Evolutionary conservation across 164 flowering plant species (phyloP).

Genomic region (Chimonanthus praecox): DNA sequence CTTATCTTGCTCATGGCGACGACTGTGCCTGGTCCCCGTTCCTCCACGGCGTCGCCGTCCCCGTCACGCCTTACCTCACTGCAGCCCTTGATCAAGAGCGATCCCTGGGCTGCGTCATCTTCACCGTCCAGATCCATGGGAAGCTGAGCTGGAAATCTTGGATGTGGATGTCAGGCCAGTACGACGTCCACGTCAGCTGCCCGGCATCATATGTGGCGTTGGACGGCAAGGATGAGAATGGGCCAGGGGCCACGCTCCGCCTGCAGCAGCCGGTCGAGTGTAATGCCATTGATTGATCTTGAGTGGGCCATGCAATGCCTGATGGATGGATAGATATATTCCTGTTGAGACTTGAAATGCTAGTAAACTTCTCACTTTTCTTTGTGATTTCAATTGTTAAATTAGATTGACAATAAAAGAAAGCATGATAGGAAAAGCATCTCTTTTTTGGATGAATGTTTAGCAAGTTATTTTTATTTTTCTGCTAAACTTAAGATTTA

Average conservation of each 20-base stretch:
- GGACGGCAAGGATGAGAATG: neutral
- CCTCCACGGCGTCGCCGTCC: constrained; percentile 13
- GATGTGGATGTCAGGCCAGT: constrained; percentile 11
- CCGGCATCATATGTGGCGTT: neutral
- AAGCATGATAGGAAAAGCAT: too few species aligned
- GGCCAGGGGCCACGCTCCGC: neutral
- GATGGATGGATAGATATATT: too few species aligned
- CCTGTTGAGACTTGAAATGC: too few species aligned
- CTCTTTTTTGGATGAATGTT: too few species aligned
- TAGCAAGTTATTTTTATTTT: too few species aligned
- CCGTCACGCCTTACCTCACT: constrained; percentile 15
- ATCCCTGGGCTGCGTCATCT: neutral
- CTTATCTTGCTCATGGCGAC: constrained; percentile 14
- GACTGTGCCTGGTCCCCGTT: constrained; percentile 10
- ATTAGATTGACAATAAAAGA: too few species aligned
- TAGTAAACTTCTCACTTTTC: too few species aligned
- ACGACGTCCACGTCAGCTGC: constrained; percentile 12
- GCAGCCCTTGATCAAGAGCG: constrained; percentile 1
- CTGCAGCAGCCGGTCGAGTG: constrained; percentile 8
- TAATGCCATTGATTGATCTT: constrained; percentile 1
- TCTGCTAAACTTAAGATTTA: too few species aligned
- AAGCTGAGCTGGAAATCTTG: constrained; percentile 16
- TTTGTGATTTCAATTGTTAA: too few species aligned
- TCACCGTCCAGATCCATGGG: constrained; percentile 11
- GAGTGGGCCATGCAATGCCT: neutral